A percentile compares a stretch with the other conserved stretches of the same genome.
These are phyloP conservation scores for Nicotiana sylvestris DNA, from an alignment of 257 asterid species.

Conservation along the genomic window DNA sequence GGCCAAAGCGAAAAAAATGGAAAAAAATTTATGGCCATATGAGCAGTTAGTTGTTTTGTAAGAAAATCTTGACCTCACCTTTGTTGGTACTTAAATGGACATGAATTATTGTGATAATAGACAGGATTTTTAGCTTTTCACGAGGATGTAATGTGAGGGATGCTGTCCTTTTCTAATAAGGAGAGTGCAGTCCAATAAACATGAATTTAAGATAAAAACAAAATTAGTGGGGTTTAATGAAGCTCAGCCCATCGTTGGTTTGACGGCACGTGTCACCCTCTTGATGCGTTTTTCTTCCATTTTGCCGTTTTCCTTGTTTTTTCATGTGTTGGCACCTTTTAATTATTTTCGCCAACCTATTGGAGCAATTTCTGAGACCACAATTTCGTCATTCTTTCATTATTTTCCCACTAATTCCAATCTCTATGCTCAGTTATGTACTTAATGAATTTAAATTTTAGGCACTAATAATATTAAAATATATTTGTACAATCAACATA, in stretches of 20 bases:
- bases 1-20: too few relatives aligned
- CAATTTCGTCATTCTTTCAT: slow-evolving; percentile 18
- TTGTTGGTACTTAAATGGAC: slow-evolving; percentile 23
- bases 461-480: background rate
- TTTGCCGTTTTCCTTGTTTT: slow-evolving; percentile 45
- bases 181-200: slow-evolving; percentile 17
- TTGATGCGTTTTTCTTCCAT: background rate
- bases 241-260: slow-evolving; percentile 20
- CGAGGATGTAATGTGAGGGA: background rate
- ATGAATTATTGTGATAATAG: background rate
- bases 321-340: slow-evolving; percentile 28
- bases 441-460: background rate
- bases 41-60: slow-evolving; percentile 28
- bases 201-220: slow-evolving; percentile 40
- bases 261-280: slow-evolving; percentile 37
- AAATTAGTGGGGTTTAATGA: slow-evolving; percentile 26
- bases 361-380: slow-evolving; percentile 36
- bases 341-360: slow-evolving; percentile 19
- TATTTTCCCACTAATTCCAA: background rate
- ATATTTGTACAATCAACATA: background rate
- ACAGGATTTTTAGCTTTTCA: slow-evolving; percentile 4
- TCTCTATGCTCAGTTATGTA: too few relatives aligned
- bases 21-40: too few relatives aligned
- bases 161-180: slow-evolving; percentile 40
- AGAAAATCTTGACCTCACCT: slow-evolving; percentile 71